Percentiles rank a stretch among this genome's conserved stretches.
Conservation (phyloP, 129 eudicot species). For the Chrysanthemum lavandulifolium region DNA sequence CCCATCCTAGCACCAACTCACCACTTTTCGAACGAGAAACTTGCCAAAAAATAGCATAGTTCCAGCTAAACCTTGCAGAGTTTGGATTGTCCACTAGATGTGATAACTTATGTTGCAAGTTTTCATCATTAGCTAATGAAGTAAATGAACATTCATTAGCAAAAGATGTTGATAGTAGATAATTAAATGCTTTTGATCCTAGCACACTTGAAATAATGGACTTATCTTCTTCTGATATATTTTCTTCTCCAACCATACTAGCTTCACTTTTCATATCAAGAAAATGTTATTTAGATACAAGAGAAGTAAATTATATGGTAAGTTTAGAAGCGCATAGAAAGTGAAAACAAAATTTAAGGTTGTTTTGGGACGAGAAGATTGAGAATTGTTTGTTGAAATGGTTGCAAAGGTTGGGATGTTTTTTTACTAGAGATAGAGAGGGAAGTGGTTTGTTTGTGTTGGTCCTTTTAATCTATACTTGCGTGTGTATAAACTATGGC, state of each 20-base stretch:
- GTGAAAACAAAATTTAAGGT: not conserved
- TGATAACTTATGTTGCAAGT: slow-evolving; percentile 74
- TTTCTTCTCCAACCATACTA: slow-evolving; percentile 47
- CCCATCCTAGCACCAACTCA: slow-evolving; percentile 90
- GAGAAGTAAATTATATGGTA: too few relatives aligned
- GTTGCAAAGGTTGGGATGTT: slow-evolving; percentile 14
- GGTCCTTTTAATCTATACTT: slow-evolving; percentile 40
- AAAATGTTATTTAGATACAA: not conserved
- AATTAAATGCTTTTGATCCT: slow-evolving; percentile 74
- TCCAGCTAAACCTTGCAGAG: slow-evolving; percentile 67
- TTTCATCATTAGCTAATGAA: slow-evolving; percentile 63
- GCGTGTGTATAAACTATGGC: slow-evolving; percentile 40
- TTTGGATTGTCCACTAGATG: slow-evolving; percentile 85
- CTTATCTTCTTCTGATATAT: slow-evolving; percentile 73
- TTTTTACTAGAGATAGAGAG: slow-evolving; percentile 23
- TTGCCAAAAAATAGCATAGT: slow-evolving; percentile 92
- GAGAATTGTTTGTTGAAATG: not conserved
- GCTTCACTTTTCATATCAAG: slow-evolving; percentile 45
- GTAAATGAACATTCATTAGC: slow-evolving; percentile 68
- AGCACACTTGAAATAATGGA: slow-evolving; percentile 66
- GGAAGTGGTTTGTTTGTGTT: slow-evolving; percentile 27
- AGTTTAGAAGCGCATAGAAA: too few relatives aligned
- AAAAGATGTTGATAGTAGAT: slow-evolving; percentile 61
- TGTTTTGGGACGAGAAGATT: not conserved
- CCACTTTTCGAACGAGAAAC: slow-evolving; percentile 62